These are phyloP conservation scores for Dactylella cylindrospora DNA, from an alignment of 2,329 filamentous ascomycete genomes.

Conservation along the genomic window DNA sequence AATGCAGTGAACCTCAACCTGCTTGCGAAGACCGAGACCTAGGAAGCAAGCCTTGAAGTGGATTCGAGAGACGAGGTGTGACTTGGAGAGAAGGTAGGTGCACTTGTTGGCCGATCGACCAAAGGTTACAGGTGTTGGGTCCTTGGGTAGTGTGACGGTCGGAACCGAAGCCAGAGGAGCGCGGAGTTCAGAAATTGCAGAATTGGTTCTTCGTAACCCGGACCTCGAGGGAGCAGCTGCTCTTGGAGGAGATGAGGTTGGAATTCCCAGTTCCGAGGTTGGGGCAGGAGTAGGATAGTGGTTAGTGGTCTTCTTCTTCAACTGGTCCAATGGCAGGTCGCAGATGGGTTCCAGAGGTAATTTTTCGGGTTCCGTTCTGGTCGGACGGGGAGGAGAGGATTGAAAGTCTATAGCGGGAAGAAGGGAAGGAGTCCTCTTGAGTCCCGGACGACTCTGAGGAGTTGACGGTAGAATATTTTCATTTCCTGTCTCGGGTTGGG, in stretches of 20 bases:
- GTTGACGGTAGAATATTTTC: conserved; percentile 14
- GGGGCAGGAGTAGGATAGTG: conserved; percentile 89
- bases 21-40: conserved; percentile 67
- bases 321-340: conserved; percentile 43
- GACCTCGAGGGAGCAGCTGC: conserved; percentile 57
- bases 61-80: conserved; percentile 87
- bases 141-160: conserved; percentile 75
- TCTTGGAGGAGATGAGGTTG: conserved; percentile 78
- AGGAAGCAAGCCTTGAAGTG: conserved; percentile 88
- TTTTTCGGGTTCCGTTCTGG: conserved; percentile 54
- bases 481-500: conserved; percentile 10
- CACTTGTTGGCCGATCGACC: conserved; percentile 92
- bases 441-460: conserved; percentile 50
- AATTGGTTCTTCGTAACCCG: conserved; percentile 62
- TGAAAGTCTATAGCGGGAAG: conserved; percentile 74
- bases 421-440: conserved; percentile 67
- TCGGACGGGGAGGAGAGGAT: conserved; percentile 71
- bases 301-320: conserved; percentile 50
- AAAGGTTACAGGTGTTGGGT: conserved; percentile 80
- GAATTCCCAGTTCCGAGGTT: conserved; percentile 87
- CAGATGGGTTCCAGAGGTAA: conserved; percentile 50
- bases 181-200: conserved; percentile 69
- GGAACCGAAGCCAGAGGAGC: conserved; percentile 80
- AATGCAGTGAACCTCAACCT: conserved; percentile 83
- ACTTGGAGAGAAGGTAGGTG: conserved; percentile 90